phyloP scores from a whole-genome alignment of 306 rosid genomes.

The Medicago ruthenica region DNA sequence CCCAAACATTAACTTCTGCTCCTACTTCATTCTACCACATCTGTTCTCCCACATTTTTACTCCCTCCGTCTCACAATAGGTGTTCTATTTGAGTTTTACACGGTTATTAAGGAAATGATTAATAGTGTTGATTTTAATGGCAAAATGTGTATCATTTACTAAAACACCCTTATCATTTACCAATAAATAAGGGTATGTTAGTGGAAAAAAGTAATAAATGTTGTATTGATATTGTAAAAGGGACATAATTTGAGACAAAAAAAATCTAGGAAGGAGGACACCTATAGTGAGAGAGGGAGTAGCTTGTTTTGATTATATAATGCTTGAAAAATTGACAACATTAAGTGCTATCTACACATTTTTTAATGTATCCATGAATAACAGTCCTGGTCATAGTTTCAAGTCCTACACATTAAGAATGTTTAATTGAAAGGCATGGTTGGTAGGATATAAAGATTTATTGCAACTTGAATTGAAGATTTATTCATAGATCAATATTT shows the following conservation, averaged over 20 bases:
- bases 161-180: too few relatives aligned
- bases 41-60: neutral
- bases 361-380: neutral
- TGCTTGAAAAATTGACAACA: conserved; percentile 15
- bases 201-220: too few relatives aligned
- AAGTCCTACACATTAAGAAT: conserved; percentile 6
- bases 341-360: neutral
- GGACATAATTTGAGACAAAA: too few relatives aligned
- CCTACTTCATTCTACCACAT: neutral
- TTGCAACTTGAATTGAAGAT: conserved; percentile 30
- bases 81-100: too few relatives aligned
- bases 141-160: too few relatives aligned
- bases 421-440: conserved; percentile 19
- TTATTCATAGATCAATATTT: conserved; percentile 35
- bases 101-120: too few relatives aligned
- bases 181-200: too few relatives aligned
- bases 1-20: conserved; percentile 2
- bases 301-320: conserved; percentile 2
- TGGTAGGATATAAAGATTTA: conserved; percentile 17
- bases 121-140: too few relatives aligned
- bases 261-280: too few relatives aligned
- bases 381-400: neutral
- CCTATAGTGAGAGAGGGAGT: too few relatives aligned
- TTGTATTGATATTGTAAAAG: too few relatives aligned
- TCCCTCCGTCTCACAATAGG: too few relatives aligned